Conservation (phyloP, 2,329 filamentous ascomycete species). For the Seiridium cupressi region DNA sequence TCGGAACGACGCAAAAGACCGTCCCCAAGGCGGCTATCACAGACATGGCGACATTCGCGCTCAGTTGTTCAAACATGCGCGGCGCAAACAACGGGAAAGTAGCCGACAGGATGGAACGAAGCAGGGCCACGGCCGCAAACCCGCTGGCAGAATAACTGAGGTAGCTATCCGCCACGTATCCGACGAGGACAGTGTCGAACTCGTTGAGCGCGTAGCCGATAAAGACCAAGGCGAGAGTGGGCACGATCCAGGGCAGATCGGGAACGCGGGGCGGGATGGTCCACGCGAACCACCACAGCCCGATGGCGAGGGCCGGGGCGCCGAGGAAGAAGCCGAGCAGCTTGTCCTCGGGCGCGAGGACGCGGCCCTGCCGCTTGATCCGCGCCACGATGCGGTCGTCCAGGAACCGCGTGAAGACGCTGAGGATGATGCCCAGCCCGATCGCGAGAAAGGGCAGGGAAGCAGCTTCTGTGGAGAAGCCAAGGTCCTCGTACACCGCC, state of each 20-base stretch:
- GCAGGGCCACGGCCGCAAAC: conserved; percentile 21
- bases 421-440: conserved; percentile 35
- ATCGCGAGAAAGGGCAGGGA: conserved; percentile 39
- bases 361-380: conserved; percentile 14
- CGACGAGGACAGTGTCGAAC: conserved; percentile 21
- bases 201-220: conserved; percentile 44
- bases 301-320: conserved; percentile 38
- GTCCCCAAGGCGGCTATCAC: conserved; percentile 18
- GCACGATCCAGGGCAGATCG: conserved; percentile 34
- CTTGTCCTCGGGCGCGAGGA: conserved; percentile 44
- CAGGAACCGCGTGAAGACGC: conserved; percentile 39
- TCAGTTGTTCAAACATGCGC: conserved; percentile 17
- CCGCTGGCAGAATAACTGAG: conserved; percentile 22
- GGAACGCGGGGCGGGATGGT: conserved; percentile 39
- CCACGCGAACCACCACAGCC: conserved; percentile 44
- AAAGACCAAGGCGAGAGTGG: conserved; percentile 36
- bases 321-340: conserved; percentile 44
- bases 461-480: conserved; percentile 29
- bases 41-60: conserved; percentile 20
- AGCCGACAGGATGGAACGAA: conserved; percentile 20
- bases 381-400: conserved; percentile 28
- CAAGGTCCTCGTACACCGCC: conserved; percentile 34
- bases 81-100: conserved; percentile 22
- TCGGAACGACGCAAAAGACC: conserved; percentile 16
- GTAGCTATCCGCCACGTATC: conserved; percentile 24